Evolutionary conservation across 2,329 filamentous ascomycete species (phyloP).

Genomic region (Alternaria gaisen): DNA sequence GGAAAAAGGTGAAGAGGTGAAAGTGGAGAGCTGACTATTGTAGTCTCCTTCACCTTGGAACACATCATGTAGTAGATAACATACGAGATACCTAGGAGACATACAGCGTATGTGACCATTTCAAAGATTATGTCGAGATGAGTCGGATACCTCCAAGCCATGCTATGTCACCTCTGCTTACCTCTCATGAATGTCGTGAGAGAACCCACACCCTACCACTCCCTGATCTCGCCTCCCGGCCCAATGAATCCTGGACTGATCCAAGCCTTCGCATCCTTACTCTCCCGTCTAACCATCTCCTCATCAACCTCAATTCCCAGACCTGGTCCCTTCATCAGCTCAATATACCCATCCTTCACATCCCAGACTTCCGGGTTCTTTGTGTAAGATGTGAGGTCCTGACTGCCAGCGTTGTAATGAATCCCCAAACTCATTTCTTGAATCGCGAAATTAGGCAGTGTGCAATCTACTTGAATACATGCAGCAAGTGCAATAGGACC

Average conservation of each 20-base stretch:
- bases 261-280: slow-evolving; percentile 70
- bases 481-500: slow-evolving; percentile 78
- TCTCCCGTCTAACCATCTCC: slow-evolving; percentile 68
- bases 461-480: slow-evolving; percentile 70
- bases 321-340: slow-evolving; percentile 67
- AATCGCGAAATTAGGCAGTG: slow-evolving; percentile 71
- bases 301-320: slow-evolving; percentile 76
- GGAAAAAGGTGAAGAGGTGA: neutral
- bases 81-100: neutral
- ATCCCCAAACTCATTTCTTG: slow-evolving; percentile 83
- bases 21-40: neutral
- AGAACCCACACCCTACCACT: slow-evolving; percentile 63
- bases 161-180: neutral
- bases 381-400: slow-evolving; percentile 66
- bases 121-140: neutral
- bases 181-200: neutral
- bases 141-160: neutral
- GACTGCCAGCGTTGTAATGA: slow-evolving; percentile 70
- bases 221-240: slow-evolving; percentile 70
- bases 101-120: neutral
- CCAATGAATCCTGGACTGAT: slow-evolving; percentile 72
- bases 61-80: neutral
- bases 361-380: slow-evolving; percentile 71
- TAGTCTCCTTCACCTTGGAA: neutral
- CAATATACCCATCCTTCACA: slow-evolving; percentile 72